phyloP scores from a whole-genome alignment of 257 asterid genomes.

The Solanum medicagineum region DNA sequence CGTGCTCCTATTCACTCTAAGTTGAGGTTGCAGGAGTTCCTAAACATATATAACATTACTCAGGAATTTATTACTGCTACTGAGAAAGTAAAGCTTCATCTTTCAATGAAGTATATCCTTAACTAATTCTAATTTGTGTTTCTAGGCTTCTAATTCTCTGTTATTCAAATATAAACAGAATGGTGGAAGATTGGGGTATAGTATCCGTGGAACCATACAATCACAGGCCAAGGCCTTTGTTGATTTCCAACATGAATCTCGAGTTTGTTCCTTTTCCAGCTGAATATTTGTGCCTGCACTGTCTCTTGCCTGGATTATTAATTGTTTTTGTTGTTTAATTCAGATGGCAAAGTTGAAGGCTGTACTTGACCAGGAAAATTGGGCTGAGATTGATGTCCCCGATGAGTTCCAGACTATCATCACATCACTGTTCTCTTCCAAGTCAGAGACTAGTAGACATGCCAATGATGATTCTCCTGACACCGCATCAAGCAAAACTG shows the following conservation, averaged over 20 bases:
- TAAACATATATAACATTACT: constrained; percentile 68
- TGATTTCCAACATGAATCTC: constrained; percentile 89
- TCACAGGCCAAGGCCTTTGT: constrained; percentile 95
- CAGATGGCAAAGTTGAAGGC: constrained; percentile 96
- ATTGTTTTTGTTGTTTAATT: constrained; percentile 17
- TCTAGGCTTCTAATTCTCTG: constrained; percentile 20
- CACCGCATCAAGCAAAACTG: constrained; percentile 28
- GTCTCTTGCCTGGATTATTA: not conserved
- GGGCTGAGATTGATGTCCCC: constrained; percentile 94
- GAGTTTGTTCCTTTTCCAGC: constrained; percentile 45
- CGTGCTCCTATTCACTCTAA: constrained; percentile 88
- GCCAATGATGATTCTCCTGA: constrained; percentile 3
- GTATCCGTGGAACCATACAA: constrained; percentile 92
- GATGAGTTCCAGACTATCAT: constrained; percentile 88
- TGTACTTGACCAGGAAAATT: constrained; percentile 94
- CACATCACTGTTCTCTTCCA: constrained; percentile 41
- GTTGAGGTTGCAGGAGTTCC: constrained; percentile 79
- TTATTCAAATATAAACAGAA: constrained; percentile 56
- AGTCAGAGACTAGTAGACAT: constrained; percentile 22
- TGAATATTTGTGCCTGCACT: not conserved
- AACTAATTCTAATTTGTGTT: not conserved
- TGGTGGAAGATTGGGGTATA: constrained; percentile 99
- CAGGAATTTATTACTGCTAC: constrained; percentile 88
- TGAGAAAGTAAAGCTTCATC: constrained; percentile 49
- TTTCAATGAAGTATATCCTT: not conserved